phyloP scores from a whole-genome alignment of 805 yeast species.

The Lipomyces sp. region DNA sequence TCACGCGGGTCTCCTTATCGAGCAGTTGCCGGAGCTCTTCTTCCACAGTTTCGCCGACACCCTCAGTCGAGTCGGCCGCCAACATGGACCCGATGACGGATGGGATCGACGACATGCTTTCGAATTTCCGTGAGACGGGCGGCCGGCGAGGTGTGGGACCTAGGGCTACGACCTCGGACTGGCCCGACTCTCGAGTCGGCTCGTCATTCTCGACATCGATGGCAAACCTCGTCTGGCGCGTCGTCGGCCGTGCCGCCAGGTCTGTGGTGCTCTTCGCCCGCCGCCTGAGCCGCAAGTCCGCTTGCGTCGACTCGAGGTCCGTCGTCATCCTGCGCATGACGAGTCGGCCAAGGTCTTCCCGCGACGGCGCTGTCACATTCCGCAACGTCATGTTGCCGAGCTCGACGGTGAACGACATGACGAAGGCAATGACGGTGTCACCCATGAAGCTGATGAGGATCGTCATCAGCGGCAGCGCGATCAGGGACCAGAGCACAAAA shows the following conservation, averaged over 20 bases:
- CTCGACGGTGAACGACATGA: slow-evolving; percentile 7
- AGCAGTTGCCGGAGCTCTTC: background rate
- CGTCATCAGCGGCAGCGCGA: slow-evolving; percentile 86
- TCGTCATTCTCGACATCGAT: no score
- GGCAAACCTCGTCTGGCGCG: no score
- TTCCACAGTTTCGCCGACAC: background rate
- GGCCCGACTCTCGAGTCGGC: no score
- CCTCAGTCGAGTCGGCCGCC: no score
- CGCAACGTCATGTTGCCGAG: slow-evolving; percentile 8
- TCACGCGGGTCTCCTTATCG: background rate
- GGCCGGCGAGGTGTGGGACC: no score
- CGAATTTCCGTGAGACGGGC: no score
- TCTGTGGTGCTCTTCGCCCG: background rate
- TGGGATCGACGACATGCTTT: background rate
- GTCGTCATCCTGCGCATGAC: slow-evolving; percentile 5
- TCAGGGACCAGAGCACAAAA: slow-evolving; percentile 74
- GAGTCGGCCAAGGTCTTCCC: background rate
- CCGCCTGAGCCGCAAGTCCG: background rate
- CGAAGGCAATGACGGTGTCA: slow-evolving; percentile 44
- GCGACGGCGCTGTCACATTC: background rate
- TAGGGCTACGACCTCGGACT: no score
- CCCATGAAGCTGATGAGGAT: slow-evolving; percentile 69
- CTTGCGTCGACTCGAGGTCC: slow-evolving; percentile 1
- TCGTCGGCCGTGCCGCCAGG: no score
- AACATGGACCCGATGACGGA: no score